A percentile compares a stretch with the other conserved stretches of the same genome.
Conservation (phyloP, 495 filamentous ascomycete species). For the Penicillium subrubescens region DNA sequence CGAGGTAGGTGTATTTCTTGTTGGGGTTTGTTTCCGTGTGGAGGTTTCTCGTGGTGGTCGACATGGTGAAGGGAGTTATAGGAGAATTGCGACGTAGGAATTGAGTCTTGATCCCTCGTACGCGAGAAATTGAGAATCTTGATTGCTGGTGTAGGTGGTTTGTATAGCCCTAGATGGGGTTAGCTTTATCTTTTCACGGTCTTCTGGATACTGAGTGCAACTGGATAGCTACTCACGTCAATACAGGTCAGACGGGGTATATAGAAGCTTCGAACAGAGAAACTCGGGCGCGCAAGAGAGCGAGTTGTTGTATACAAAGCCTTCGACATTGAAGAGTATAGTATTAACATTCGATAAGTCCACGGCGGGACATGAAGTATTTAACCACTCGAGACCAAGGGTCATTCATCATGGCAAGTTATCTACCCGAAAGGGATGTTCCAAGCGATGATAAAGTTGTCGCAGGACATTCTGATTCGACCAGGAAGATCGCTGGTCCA, state of each 20-base stretch:
- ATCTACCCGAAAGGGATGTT: constrained; percentile 22
- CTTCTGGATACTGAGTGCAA: not conserved
- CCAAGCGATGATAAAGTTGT: constrained; percentile 17
- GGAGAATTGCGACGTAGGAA: not conserved
- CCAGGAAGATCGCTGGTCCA: not conserved
- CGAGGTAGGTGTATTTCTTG: constrained; percentile 26
- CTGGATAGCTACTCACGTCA: not conserved
- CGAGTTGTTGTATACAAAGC: not conserved
- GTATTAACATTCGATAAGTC: not conserved
- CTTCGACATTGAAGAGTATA: constrained; percentile 1
- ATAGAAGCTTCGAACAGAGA: not conserved
- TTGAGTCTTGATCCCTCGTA: not conserved
- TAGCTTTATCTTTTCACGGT: not conserved
- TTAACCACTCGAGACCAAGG: constrained; percentile 7
- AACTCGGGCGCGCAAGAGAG: not conserved
- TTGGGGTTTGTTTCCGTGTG: constrained; percentile 12
- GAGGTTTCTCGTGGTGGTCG: constrained; percentile 15
- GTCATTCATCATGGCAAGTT: not conserved
- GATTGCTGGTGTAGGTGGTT: not conserved
- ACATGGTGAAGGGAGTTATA: constrained; percentile 6
- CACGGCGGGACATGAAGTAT: not conserved
- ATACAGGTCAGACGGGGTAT: not conserved
- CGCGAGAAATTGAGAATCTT: not conserved
- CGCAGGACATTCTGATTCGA: not conserved
- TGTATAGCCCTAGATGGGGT: not conserved